A percentile compares a stretch with the other conserved stretches of the same genome.
Evolutionary conservation across 1,284 basidiomycete genomes (phyloP).

Genomic region (Leccinum pseudoinsigne): DNA sequence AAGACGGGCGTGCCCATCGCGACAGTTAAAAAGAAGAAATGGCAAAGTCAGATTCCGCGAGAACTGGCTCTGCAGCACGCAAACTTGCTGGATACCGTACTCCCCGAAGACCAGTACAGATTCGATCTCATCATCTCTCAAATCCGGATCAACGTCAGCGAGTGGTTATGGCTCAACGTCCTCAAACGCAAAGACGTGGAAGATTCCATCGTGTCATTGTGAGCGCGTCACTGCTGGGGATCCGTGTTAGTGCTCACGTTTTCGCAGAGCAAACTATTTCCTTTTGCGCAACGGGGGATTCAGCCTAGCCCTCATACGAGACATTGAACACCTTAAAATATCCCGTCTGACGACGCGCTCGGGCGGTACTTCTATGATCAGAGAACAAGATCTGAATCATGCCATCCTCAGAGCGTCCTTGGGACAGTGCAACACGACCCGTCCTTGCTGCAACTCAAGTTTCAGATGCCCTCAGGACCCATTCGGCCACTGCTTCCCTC

Average conservation of each 20-base stretch:
- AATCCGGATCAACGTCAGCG: constrained; percentile 73
- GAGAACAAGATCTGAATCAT: constrained; percentile 83
- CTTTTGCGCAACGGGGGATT: constrained; percentile 88
- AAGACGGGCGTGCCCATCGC: constrained; percentile 61
- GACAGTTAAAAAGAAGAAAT: too few species aligned
- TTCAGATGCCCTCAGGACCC: constrained; percentile 76
- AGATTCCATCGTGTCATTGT: constrained; percentile 73
- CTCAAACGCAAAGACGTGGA: constrained; percentile 82
- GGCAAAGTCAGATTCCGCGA: neutral
- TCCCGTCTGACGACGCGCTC: constrained; percentile 70
- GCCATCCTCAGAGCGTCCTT: constrained; percentile 81
- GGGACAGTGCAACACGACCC: constrained; percentile 83
- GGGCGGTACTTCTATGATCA: constrained; percentile 71
- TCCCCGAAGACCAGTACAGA: constrained; percentile 73
- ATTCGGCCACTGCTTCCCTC: constrained; percentile 76
- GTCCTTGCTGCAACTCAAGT: constrained; percentile 66
- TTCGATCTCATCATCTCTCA: constrained; percentile 73
- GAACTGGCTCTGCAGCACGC: constrained; percentile 65
- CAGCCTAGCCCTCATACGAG: constrained; percentile 74
- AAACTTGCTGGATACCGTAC: constrained; percentile 58
- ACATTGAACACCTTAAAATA: constrained; percentile 77
- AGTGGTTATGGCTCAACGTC: constrained; percentile 92
- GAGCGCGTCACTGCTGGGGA: constrained; percentile 30
- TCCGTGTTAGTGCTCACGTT: constrained; percentile 22
- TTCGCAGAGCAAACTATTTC: constrained; percentile 75